phyloP scores from a whole-genome alignment of 1,284 basidiomycete genomes.

The Malassezia cuniculi region DNA sequence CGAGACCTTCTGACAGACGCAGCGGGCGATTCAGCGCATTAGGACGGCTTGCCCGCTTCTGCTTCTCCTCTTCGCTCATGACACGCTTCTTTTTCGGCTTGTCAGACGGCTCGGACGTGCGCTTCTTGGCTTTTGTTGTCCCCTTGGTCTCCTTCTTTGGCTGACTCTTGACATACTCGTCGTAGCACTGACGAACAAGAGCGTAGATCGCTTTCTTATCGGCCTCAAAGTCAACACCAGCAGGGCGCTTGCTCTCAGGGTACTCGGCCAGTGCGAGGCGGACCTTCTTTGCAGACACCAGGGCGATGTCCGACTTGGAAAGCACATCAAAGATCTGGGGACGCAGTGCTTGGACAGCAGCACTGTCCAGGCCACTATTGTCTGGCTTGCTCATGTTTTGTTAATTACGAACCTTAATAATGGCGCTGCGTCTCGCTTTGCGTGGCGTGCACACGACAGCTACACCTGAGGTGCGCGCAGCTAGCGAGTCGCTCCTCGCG shows the following conservation, averaged over 20 bases:
- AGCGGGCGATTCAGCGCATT: slow-evolving; percentile 42
- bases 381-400: too few species aligned
- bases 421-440: too few species aligned
- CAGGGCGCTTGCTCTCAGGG: slow-evolving; percentile 22
- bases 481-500: slow-evolving; percentile 21
- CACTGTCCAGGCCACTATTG: slow-evolving; percentile 13
- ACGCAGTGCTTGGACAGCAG: slow-evolving; percentile 21
- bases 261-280: slow-evolving; percentile 25
- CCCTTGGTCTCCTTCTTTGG: slow-evolving; percentile 10
- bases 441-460: too few species aligned
- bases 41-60: slow-evolving; percentile 39
- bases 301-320: slow-evolving; percentile 30
- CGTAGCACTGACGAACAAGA: slow-evolving; percentile 35
- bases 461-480: slow-evolving; percentile 5
- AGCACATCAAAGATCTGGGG: slow-evolving; percentile 35
- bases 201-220: slow-evolving; percentile 34
- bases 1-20: slow-evolving; percentile 28
- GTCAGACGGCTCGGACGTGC: slow-evolving; percentile 4
- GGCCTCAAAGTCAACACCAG: slow-evolving; percentile 23
- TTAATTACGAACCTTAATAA: too few species aligned
- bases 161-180: slow-evolving; percentile 20
- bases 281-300: slow-evolving; percentile 35
- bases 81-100: slow-evolving; percentile 36
- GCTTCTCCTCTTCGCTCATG: slow-evolving; percentile 19
- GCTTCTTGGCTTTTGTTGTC: slow-evolving; percentile 7